Conservation (phyloP, 2,329 filamentous ascomycete genomes). For the Clonostachys solani region DNA sequence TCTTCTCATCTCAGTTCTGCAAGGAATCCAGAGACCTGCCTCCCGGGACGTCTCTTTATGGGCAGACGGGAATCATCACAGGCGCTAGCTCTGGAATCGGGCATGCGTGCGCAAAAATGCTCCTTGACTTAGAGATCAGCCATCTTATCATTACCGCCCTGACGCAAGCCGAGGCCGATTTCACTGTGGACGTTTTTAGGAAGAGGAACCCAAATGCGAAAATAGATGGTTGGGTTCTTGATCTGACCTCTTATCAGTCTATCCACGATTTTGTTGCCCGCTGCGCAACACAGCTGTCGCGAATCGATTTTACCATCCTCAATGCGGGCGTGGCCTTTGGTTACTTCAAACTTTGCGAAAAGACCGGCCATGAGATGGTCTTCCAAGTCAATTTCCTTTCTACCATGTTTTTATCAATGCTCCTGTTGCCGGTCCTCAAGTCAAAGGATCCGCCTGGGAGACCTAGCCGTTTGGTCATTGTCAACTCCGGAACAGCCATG, state of each 20-base stretch:
- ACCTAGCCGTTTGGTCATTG: slow-evolving; percentile 19
- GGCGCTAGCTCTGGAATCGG: no score
- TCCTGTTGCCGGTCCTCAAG: slow-evolving; percentile 25
- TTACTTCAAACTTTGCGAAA: slow-evolving; percentile 11
- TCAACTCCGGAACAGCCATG: slow-evolving; percentile 19
- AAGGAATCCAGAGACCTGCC: no score
- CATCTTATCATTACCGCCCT: no score
- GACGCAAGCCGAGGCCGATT: no score
- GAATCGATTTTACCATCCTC: slow-evolving; percentile 37
- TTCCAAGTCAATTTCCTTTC: slow-evolving; percentile 35
- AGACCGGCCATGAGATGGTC: slow-evolving; percentile 28
- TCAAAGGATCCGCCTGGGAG: slow-evolving; percentile 10
- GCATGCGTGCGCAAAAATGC: no score
- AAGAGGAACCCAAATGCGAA: slow-evolving; percentile 16
- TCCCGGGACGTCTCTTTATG: no score
- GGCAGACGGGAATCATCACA: no score
- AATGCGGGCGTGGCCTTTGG: slow-evolving; percentile 31
- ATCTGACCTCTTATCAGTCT: slow-evolving; percentile 40
- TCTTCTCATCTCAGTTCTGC: no score
- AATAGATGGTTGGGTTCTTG: slow-evolving; percentile 45
- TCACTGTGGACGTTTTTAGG: no score
- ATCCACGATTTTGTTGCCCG: slow-evolving; percentile 32
- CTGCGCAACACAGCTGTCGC: slow-evolving; percentile 10
- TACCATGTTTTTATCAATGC: slow-evolving; percentile 21
- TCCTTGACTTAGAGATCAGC: no score